phyloP scores from a whole-genome alignment of 345 rosid genomes.

The Melastoma malabathricum region DNA sequence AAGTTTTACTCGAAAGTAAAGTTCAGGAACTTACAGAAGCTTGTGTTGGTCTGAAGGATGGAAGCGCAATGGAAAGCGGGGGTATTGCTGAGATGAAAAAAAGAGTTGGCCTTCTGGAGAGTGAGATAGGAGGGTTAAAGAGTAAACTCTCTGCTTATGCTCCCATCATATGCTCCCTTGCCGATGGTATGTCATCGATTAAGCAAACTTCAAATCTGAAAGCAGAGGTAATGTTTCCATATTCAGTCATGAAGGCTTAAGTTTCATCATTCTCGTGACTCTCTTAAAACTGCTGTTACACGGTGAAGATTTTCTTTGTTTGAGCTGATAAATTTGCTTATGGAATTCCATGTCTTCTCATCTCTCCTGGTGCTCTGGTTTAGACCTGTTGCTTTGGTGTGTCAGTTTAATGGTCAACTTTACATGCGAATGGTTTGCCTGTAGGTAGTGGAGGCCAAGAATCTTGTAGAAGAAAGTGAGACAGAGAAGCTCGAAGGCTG shows the following conservation, averaged over 20 bases:
- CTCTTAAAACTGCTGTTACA: too few species aligned
- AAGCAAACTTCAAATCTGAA: constrained; percentile 28
- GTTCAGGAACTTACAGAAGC: constrained; percentile 38
- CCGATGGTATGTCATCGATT: constrained; percentile 36
- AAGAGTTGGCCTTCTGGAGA: constrained; percentile 39
- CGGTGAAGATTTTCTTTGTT: too few species aligned
- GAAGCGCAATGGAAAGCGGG: constrained; percentile 19
- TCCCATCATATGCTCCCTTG: constrained; percentile 46
- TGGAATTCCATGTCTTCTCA: too few species aligned
- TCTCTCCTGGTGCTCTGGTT: too few species aligned
- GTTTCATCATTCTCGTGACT: constrained; percentile 17
- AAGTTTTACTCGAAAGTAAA: constrained; percentile 57
- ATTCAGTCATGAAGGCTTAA: background rate
- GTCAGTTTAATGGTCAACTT: too few species aligned
- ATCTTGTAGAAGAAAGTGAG: constrained; percentile 9
- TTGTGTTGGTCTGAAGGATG: constrained; percentile 43
- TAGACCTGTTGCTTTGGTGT: too few species aligned
- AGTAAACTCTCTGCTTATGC: constrained; percentile 37
- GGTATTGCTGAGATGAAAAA: constrained; percentile 55
- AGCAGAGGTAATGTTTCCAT: constrained; percentile 11
- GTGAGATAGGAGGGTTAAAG: constrained; percentile 46
- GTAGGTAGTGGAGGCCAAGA: constrained; percentile 12
- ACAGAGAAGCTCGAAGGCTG: constrained; percentile 17
- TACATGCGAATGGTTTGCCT: background rate
- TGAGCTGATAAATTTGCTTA: too few species aligned